Evolutionary conservation across 2,329 filamentous ascomycete species (phyloP).

Genomic region (Bipolaris bicolor): DNA sequence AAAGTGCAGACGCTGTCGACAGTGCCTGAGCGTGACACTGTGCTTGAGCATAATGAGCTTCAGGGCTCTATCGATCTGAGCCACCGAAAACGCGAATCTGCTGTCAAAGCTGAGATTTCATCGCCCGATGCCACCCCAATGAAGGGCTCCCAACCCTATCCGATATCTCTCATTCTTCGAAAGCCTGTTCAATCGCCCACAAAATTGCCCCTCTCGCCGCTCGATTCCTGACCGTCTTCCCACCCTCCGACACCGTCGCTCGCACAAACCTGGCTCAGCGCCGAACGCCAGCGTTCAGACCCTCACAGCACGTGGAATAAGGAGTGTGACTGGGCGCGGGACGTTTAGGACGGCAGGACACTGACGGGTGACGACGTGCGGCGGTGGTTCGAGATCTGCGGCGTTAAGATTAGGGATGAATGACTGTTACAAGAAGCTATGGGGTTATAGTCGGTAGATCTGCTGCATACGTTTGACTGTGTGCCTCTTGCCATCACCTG

Average conservation of each 20-base stretch:
- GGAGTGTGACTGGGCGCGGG: conserved; percentile 9
- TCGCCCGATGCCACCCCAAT: background rate
- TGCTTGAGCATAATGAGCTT: no score
- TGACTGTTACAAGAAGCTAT: no score
- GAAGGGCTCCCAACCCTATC: background rate
- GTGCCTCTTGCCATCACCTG: no score
- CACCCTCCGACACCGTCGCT: background rate
- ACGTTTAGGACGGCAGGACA: conserved; percentile 9
- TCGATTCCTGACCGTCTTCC: conserved; percentile 2
- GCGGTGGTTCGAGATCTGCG: no score
- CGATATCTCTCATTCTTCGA: background rate
- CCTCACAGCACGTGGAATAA: conserved; percentile 7
- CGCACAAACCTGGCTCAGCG: conserved; percentile 11
- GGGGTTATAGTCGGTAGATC: background rate
- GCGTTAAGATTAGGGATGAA: no score
- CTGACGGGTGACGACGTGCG: no score
- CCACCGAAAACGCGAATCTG: no score
- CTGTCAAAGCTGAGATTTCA: no score
- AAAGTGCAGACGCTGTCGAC: conserved; percentile 50
- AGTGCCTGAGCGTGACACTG: conserved; percentile 20
- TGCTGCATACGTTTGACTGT: background rate
- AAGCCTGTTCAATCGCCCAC: background rate
- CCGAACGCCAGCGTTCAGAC: conserved; percentile 12
- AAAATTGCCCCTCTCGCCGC: conserved; percentile 3
- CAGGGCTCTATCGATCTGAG: background rate